A percentile compares a stretch with the other conserved stretches of the same genome.
Evolutionary conservation across 2,329 filamentous ascomycete genomes (phyloP).

Genomic region (Alternaria sp.): DNA sequence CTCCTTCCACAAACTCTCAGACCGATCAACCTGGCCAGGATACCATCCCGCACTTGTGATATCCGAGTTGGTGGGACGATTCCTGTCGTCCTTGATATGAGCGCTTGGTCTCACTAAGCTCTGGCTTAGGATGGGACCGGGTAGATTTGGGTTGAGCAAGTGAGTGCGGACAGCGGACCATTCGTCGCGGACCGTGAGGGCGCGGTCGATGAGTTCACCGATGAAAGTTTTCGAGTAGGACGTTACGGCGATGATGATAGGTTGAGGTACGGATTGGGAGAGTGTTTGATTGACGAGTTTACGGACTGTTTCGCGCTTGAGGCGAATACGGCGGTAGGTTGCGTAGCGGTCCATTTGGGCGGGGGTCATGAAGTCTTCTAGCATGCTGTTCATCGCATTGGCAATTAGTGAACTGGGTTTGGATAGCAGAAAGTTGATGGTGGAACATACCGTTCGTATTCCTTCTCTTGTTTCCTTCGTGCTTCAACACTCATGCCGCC

Average conservation of each 20-base stretch:
- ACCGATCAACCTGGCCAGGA: constrained; percentile 32
- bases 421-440: background rate
- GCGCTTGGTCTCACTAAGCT: constrained; percentile 42
- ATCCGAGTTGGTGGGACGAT: constrained; percentile 40
- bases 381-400: constrained; percentile 53
- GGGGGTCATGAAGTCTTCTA: constrained; percentile 71
- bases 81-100: constrained; percentile 38
- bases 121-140: constrained; percentile 33
- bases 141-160: constrained; percentile 43
- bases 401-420: background rate
- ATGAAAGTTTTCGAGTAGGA: constrained; percentile 80
- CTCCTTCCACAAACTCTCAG: constrained; percentile 40
- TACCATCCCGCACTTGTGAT: constrained; percentile 39
- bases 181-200: constrained; percentile 75
- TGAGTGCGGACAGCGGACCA: constrained; percentile 65
- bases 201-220: constrained; percentile 77
- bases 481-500: constrained; percentile 64
- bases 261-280: constrained; percentile 78
- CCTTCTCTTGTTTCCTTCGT: constrained; percentile 72
- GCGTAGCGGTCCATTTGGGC: constrained; percentile 76
- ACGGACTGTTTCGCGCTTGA: constrained; percentile 74
- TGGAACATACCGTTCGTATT: constrained; percentile 61
- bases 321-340: constrained; percentile 73
- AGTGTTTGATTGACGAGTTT: constrained; percentile 83
- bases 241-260: constrained; percentile 78